These are phyloP conservation scores for Lipomyces sp. DNA, from an alignment of 805 yeast genomes.

Conservation along the genomic window DNA sequence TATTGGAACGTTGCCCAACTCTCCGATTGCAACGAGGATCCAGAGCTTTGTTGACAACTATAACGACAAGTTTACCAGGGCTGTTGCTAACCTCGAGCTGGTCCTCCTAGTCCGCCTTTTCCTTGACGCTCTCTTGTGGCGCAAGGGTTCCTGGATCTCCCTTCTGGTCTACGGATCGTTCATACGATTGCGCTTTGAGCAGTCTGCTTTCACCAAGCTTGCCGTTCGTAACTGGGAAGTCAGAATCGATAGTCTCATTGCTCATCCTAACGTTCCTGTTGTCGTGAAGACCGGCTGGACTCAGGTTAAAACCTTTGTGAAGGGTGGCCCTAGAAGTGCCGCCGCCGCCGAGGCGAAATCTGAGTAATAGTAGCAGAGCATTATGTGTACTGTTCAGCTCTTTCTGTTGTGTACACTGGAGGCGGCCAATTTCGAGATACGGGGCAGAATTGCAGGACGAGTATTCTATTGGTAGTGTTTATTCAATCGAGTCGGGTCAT, in stretches of 20 bases:
- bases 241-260: constrained; percentile 61
- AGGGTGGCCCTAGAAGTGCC: constrained; percentile 16
- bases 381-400: not conserved
- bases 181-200: constrained; percentile 77
- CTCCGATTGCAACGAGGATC: constrained; percentile 45
- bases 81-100: constrained; percentile 66
- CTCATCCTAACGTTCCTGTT: constrained; percentile 60
- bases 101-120: constrained; percentile 50
- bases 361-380: constrained; percentile 19
- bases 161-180: constrained; percentile 59
- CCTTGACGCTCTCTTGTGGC: constrained; percentile 60
- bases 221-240: constrained; percentile 73
- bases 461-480: not conserved
- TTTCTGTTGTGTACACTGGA: too few relatives aligned
- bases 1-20: constrained; percentile 47
- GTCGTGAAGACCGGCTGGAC: constrained; percentile 57
- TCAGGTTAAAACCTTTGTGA: constrained; percentile 48
- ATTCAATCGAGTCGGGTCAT: not conserved
- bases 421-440: not conserved
- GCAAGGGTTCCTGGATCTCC: constrained; percentile 62
- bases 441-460: not conserved
- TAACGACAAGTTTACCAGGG: constrained; percentile 62
- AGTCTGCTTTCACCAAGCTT: constrained; percentile 70
- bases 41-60: constrained; percentile 55
- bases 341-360: constrained; percentile 31